Conservation (phyloP, 805 yeast genomes). For the Dipodascus geniculatus region DNA sequence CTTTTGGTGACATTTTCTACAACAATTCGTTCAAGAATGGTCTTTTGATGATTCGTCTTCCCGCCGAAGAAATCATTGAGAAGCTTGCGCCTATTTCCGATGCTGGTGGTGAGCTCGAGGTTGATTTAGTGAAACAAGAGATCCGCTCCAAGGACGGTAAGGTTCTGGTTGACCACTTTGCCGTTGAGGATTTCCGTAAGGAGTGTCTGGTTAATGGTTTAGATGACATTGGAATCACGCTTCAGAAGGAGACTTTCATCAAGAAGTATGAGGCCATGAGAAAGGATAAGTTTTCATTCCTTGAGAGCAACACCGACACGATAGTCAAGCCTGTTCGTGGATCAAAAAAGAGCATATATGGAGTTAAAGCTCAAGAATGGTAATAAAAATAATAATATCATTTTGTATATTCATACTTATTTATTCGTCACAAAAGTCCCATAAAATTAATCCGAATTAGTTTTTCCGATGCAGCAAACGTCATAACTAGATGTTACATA, state of each 20-base stretch:
- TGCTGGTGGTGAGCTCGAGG: conserved; percentile 55
- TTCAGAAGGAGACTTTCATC: conserved; percentile 78
- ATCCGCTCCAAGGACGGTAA: conserved; percentile 58
- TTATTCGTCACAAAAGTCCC: too few relatives aligned
- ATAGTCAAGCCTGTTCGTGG: conserved; percentile 41
- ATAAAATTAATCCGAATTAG: too few relatives aligned
- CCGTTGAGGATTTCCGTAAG: conserved; percentile 83
- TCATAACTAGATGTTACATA: too few relatives aligned
- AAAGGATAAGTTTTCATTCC: conserved; percentile 73
- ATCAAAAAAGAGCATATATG: conserved; percentile 8
- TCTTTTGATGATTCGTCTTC: conserved; percentile 82
- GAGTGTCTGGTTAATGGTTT: conserved; percentile 91
- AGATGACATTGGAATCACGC: conserved; percentile 92
- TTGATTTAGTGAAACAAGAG: conserved; percentile 81
- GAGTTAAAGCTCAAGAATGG: conserved; percentile 11
- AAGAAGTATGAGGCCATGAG: conserved; percentile 63
- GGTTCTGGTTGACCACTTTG: conserved; percentile 71
- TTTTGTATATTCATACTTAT: too few relatives aligned
- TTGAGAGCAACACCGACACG: conserved; percentile 71
- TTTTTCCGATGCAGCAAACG: too few relatives aligned
- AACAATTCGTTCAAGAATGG: conserved; percentile 96
- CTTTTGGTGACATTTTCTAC: conserved; percentile 96
- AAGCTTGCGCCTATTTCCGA: conserved; percentile 75
- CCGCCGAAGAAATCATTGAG: conserved; percentile 56
- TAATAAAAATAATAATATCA: too few relatives aligned